These are phyloP conservation scores for Solanum etuberosum DNA, from an alignment of 257 asterid species.

Conservation along the genomic window DNA sequence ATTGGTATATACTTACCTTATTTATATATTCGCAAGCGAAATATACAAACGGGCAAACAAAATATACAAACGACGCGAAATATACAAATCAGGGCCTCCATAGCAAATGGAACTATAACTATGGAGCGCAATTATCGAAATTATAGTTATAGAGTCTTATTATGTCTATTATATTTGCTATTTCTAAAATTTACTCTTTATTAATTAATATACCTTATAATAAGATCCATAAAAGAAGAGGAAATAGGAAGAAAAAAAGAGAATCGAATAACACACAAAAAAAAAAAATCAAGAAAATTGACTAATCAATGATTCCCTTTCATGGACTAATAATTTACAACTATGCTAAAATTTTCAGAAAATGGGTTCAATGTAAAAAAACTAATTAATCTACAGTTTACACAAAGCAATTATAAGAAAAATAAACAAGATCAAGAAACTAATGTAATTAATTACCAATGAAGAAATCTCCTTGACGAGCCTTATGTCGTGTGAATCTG, in stretches of 20 bases:
- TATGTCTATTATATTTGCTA: no score
- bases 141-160: no score
- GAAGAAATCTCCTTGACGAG: not conserved
- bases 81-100: no score
- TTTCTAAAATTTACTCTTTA: no score
- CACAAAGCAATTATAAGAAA: not conserved
- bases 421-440: not conserved
- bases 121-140: no score
- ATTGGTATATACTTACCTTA: no score
- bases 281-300: not conserved
- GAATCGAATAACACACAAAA: not conserved
- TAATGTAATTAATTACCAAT: not conserved
- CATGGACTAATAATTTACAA: not conserved
- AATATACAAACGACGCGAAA: no score
- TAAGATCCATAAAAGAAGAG: not conserved
- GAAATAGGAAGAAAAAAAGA: not conserved
- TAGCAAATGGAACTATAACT: no score
- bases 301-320: not conserved
- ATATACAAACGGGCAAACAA: no score
- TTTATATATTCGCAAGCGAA: no score
- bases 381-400: not conserved
- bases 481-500: not conserved
- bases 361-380: not conserved
- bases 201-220: not conserved
- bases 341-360: not conserved